phyloP scores from a whole-genome alignment of 2,329 filamentous ascomycete genomes.

The Aspergillus udagawae region DNA sequence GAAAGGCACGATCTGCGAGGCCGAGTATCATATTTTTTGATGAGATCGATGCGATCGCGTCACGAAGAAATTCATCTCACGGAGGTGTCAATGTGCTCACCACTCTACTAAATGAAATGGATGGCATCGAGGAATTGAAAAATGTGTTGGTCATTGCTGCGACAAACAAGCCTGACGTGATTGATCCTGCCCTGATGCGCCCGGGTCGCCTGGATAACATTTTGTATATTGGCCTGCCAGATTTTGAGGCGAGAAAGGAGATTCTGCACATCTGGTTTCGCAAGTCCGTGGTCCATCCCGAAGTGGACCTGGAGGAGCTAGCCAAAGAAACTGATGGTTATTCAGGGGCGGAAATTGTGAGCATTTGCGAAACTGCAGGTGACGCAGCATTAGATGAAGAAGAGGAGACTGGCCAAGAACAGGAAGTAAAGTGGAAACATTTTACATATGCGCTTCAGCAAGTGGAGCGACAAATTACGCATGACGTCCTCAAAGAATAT shows the following conservation, averaged over 20 bases:
- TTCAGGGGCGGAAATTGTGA: slow-evolving; percentile 78
- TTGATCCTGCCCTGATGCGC: slow-evolving; percentile 81
- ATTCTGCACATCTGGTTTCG: slow-evolving; percentile 68
- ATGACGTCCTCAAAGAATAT: slow-evolving; percentile 56
- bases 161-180: slow-evolving; percentile 81
- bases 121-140: slow-evolving; percentile 80
- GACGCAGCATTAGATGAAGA: slow-evolving; percentile 51
- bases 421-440: slow-evolving; percentile 38
- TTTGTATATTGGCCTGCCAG: slow-evolving; percentile 81
- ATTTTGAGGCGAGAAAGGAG: slow-evolving; percentile 66
- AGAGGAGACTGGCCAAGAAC: slow-evolving; percentile 39
- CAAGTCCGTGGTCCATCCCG: slow-evolving; percentile 56
- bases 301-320: slow-evolving; percentile 63
- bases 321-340: slow-evolving; percentile 68
- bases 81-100: slow-evolving; percentile 75
- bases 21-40: slow-evolving; percentile 97
- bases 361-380: slow-evolving; percentile 51
- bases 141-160: slow-evolving; percentile 85
- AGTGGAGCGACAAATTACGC: slow-evolving; percentile 58
- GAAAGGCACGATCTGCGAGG: slow-evolving; percentile 75
- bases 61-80: slow-evolving; percentile 50
- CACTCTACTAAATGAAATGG: slow-evolving; percentile 90
- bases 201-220: slow-evolving; percentile 81
- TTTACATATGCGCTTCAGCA: slow-evolving; percentile 41
- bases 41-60: slow-evolving; percentile 84